A percentile compares a stretch with the other conserved stretches of the same genome.
phyloP scores from a whole-genome alignment of 2,329 filamentous ascomycete genomes.

The Nemania abortiva region DNA sequence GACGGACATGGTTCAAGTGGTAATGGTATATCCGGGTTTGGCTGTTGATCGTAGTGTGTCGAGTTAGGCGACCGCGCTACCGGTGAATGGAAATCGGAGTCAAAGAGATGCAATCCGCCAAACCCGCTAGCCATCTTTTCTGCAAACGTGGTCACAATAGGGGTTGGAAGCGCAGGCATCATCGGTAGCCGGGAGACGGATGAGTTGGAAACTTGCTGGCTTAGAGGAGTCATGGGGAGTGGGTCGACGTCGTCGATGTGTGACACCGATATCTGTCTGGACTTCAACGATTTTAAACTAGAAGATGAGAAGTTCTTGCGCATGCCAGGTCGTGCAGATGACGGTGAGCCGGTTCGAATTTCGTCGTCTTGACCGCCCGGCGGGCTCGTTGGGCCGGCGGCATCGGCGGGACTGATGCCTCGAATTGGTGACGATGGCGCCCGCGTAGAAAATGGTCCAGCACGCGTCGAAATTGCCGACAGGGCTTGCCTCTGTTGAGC shows the following conservation, averaged over 20 bases:
- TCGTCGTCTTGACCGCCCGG: constrained; percentile 54
- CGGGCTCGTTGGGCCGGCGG: constrained; percentile 50
- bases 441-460: constrained; percentile 51
- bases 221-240: constrained; percentile 81
- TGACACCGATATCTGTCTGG: constrained; percentile 77
- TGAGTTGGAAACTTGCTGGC: constrained; percentile 68
- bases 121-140: constrained; percentile 68
- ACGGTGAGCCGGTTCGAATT: constrained; percentile 65
- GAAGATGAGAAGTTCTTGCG: constrained; percentile 78
- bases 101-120: constrained; percentile 83
- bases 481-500: constrained; percentile 59
- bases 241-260: constrained; percentile 73
- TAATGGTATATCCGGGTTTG: constrained; percentile 72
- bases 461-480: constrained; percentile 53
- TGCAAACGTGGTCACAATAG: constrained; percentile 71
- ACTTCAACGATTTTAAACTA: constrained; percentile 77
- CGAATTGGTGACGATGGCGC: constrained; percentile 53
- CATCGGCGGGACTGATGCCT: constrained; percentile 43
- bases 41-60: constrained; percentile 71
- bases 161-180: constrained; percentile 75
- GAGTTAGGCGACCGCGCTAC: constrained; percentile 70
- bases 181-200: constrained; percentile 64
- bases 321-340: constrained; percentile 61
- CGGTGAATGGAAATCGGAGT: constrained; percentile 79
- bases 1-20: constrained; percentile 92